Evolutionary conservation across 202 grass and related monocot species (phyloP).

Genomic region (Tripidium arundinaceum): DNA sequence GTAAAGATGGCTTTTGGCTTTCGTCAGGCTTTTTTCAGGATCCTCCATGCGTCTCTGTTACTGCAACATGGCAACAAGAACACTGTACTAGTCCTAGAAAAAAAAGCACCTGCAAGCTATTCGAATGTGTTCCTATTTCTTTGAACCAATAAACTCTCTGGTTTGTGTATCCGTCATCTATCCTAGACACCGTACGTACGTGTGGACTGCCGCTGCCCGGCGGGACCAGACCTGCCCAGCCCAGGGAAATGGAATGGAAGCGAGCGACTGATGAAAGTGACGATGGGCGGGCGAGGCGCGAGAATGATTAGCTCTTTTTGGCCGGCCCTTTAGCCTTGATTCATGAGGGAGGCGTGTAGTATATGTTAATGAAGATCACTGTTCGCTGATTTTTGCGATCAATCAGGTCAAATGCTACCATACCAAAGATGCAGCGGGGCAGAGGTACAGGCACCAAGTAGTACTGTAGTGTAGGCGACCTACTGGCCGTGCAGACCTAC

Average conservation of each 20-base stretch:
- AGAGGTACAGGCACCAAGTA: too few relatives aligned
- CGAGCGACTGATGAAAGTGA: not conserved
- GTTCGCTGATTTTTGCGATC: not conserved
- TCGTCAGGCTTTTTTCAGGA: not conserved
- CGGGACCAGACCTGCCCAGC: not conserved
- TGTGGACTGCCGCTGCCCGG: slow-evolving; percentile 9
- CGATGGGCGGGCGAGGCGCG: not conserved
- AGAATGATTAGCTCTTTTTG: not conserved
- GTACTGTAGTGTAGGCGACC: too few relatives aligned
- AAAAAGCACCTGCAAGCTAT: too few relatives aligned
- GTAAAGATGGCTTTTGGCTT: not conserved
- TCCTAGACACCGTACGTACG: not conserved
- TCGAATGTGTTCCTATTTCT: too few relatives aligned
- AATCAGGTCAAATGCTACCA: not conserved
- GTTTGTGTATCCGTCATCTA: not conserved
- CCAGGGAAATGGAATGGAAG: not conserved
- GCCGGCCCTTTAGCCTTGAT: not conserved
- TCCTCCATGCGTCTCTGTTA: not conserved
- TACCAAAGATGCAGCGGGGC: too few relatives aligned
- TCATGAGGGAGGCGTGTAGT: not conserved
- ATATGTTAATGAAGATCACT: not conserved
- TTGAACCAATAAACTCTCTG: too few relatives aligned
- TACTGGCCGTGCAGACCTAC: too few relatives aligned
- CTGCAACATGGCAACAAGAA: too few relatives aligned
- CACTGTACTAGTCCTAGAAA: too few relatives aligned